Base-by-base conservation (phyloP, 78 protist genomes). In the Speleostelium caveatum region DNA sequence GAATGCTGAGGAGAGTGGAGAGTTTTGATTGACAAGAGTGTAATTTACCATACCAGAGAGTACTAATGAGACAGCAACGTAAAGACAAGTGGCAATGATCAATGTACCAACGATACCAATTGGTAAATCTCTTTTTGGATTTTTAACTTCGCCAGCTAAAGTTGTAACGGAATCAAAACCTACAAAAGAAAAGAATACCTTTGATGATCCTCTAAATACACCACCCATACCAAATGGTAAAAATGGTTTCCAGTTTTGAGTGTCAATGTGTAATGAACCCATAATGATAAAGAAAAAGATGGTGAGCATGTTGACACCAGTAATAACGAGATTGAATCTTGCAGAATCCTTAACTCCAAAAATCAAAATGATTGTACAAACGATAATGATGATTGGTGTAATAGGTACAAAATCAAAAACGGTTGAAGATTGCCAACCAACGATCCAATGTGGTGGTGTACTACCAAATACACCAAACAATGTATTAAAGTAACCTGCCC, bases 111-210 rank as follows among this genome's bases (percentile, higher is more conserved):
- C 74, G 42, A 93, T 91, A 55, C 96, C 96, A 55, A 87, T 2
- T 42, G 96, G 96, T 38, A 93, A 71, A 73, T 93, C 93, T 36
- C 96, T 73, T 42, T 86, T 67, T 41, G 96, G 96, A 30, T 75
- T 86, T 51, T 68, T 86, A 22, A 72, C 77, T 63, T 93, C 96
- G 56, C 78, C 89, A 3, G 96, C 83, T 14, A 86, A 39, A 19
- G 96, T 86, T 8, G 87, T 72, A 17, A 93, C 90, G 5, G 96
- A 58, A 51, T 94, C 96, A 76, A 94, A 94, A 35, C 96, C 96
- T 36, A 94, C 79, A 67, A 73, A 89, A 49, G 87, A 45, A 55
- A 94, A 94, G 89, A 94, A 94, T 0, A 94, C 42, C 16, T 38
- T 59, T n/a, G 94, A 86, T 16, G 86, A 68, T 24, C 88, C 96